Percentiles rank a stretch among this genome's conserved stretches.
Evolutionary conservation across 2,329 filamentous ascomycete genomes (phyloP).

Genomic region (Verticillium nonalfalfae): DNA sequence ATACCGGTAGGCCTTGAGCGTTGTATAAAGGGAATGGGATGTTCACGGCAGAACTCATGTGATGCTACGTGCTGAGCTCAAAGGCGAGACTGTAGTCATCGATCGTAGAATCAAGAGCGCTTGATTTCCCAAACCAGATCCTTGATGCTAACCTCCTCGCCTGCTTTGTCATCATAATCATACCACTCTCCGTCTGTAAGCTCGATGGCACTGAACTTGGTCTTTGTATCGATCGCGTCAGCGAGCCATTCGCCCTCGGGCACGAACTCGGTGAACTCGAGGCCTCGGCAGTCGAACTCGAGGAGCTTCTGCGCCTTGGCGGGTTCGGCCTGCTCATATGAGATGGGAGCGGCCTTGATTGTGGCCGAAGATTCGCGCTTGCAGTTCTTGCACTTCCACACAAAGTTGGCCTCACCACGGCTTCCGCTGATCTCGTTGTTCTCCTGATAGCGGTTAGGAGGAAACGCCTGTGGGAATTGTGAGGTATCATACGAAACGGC

Average conservation of each 20-base stretch:
- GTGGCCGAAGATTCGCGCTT: constrained; percentile 86
- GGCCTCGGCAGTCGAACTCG: constrained; percentile 86
- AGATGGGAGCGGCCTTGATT: constrained; percentile 66
- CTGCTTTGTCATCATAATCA: constrained; percentile 92
- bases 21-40: too few species aligned
- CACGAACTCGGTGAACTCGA: constrained; percentile 88
- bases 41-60: neutral
- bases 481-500: constrained; percentile 66
- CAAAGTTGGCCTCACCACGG: constrained; percentile 94
- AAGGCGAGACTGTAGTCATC: neutral
- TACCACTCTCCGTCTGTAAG: constrained; percentile 92
- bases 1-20: too few species aligned
- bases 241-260: constrained; percentile 92
- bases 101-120: constrained; percentile 47
- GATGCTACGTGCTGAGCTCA: neutral
- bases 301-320: constrained; percentile 74
- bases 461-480: too few species aligned
- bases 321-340: constrained; percentile 67
- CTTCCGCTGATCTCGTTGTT: constrained; percentile 87
- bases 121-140: constrained; percentile 82
- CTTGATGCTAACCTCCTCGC: constrained; percentile 88
- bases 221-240: constrained; percentile 71
- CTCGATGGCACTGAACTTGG: constrained; percentile 77
- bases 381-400: constrained; percentile 99
- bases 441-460: constrained; percentile 49